Evolutionary conservation across 2,329 filamentous ascomycete genomes (phyloP).

Genomic region (Paracorniculantispora psalliotae): DNA sequence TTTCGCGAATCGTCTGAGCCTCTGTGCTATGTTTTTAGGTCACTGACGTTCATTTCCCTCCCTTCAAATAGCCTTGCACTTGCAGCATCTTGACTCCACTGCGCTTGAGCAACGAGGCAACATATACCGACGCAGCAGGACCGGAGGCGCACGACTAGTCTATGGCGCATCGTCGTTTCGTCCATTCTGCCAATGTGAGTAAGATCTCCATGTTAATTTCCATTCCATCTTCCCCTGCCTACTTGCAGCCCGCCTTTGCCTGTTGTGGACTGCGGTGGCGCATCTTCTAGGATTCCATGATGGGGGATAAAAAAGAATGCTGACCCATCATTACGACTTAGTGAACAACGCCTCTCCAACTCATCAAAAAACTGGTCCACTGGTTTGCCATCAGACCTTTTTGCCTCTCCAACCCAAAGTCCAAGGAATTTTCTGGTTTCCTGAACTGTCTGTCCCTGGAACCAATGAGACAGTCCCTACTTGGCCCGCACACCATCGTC

Average conservation of each 20-base stretch:
- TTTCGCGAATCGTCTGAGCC: conserved; percentile 1
- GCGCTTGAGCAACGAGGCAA: not conserved
- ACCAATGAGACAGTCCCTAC: conserved; percentile 10
- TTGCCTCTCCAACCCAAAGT: not conserved
- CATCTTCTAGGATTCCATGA: not conserved
- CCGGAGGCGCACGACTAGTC: not conserved
- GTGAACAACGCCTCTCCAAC: not conserved
- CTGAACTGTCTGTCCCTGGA: conserved; percentile 7
- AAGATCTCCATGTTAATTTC: conserved; percentile 14
- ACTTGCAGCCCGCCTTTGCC: conserved; percentile 10
- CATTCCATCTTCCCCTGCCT: conserved; percentile 14
- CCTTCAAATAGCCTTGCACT: conserved; percentile 12
- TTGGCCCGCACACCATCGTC: conserved; percentile 11
- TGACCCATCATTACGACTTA: conserved; percentile 6
- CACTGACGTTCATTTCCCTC: conserved; percentile 16
- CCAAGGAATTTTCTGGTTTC: not conserved
- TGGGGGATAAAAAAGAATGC: conserved; percentile 12
- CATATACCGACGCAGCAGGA: not conserved
- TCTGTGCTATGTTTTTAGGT: not conserved
- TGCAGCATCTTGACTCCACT: conserved; percentile 12
- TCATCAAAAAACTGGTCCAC: not conserved
- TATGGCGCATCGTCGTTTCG: too few species aligned
- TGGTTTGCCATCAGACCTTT: not conserved
- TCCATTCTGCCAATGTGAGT: conserved; percentile 7
- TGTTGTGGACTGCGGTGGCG: not conserved